A percentile compares a stretch with the other conserved stretches of the same genome.
Conservation (phyloP, 2,329 filamentous ascomycete genomes). For the Penicillium aurantiogriseum region DNA sequence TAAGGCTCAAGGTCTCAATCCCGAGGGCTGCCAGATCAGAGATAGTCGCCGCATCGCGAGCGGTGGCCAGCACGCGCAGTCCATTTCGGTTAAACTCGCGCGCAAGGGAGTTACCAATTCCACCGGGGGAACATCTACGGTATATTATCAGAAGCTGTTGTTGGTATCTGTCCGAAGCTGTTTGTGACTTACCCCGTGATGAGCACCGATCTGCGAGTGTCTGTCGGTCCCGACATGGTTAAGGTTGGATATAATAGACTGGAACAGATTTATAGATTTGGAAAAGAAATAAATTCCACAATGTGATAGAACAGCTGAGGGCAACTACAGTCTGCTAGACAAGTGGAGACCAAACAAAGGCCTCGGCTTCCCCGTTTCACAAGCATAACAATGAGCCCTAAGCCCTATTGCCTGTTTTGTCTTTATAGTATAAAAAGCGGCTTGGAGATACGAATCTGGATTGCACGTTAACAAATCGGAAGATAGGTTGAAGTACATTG, state of each 20-base stretch:
- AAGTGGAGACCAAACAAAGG: not conserved
- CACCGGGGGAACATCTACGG: slow-evolving; percentile 46
- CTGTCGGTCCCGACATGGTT: slow-evolving; percentile 26
- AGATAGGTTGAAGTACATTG: not conserved
- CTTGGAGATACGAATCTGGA: not conserved
- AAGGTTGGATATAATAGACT: not conserved
- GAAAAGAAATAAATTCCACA: not conserved
- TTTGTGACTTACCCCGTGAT: slow-evolving; percentile 42
- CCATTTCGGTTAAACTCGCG: slow-evolving; percentile 55
- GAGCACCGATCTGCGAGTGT: slow-evolving; percentile 40
- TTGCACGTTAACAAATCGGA: not conserved
- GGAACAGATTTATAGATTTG: too few species aligned
- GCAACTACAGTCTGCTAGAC: not conserved
- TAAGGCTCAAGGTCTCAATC: slow-evolving; percentile 56
- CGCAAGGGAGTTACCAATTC: slow-evolving; percentile 59
- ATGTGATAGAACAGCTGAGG: not conserved
- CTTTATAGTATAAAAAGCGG: not conserved
- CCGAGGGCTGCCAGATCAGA: slow-evolving; percentile 49
- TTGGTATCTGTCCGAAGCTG: not conserved
- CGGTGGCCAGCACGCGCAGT: slow-evolving; percentile 58
- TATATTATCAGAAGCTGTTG: slow-evolving; percentile 5
- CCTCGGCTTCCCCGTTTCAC: slow-evolving; percentile 15
- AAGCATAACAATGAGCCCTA: slow-evolving; percentile 10
- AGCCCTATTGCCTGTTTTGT: slow-evolving; percentile 19
- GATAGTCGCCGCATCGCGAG: slow-evolving; percentile 52